phyloP scores from a whole-genome alignment of 2,329 filamentous ascomycete species.

The Neonectria neomacrospora region DNA sequence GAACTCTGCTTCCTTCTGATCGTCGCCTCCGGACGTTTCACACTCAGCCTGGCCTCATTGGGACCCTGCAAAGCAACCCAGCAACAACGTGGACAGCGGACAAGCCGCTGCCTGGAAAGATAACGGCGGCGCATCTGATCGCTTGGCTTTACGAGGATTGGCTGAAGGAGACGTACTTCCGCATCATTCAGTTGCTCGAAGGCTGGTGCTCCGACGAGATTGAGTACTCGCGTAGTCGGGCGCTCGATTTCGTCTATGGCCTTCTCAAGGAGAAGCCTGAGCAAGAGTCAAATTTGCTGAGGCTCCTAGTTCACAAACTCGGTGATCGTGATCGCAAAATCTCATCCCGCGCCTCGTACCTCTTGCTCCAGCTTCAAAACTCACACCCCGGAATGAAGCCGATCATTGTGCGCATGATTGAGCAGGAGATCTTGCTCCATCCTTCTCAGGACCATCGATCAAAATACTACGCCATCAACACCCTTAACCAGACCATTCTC shows the following conservation, averaged over 20 bases:
- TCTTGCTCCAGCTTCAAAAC: conserved; percentile 90
- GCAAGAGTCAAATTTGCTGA: conserved; percentile 92
- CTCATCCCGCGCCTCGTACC: conserved; percentile 89
- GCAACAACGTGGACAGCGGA: conserved; percentile 71
- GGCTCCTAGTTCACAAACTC: conserved; percentile 94
- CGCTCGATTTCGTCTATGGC: conserved; percentile 91
- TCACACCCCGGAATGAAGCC: conserved; percentile 94
- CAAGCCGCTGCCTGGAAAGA: conserved; percentile 76
- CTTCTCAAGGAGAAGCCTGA: conserved; percentile 95
- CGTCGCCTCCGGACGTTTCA: conserved; percentile 84
- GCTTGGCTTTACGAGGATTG: conserved; percentile 95
- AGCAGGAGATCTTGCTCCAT: conserved; percentile 87
- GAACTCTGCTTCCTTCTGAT: conserved; percentile 83
- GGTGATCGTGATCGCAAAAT: conserved; percentile 97
- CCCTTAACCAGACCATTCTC: conserved; percentile 94
- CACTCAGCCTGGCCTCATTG: conserved; percentile 80
- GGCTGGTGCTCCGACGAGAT: conserved; percentile 95
- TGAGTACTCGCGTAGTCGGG: conserved; percentile 87
- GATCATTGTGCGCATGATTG: conserved; percentile 84
- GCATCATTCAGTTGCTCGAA: conserved; percentile 90
- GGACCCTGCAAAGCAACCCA: conserved; percentile 72
- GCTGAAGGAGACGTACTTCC: conserved; percentile 94
- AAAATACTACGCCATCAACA: conserved; percentile 96
- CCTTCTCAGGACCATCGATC: conserved; percentile 88
- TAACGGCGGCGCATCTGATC: conserved; percentile 83